phyloP scores from a whole-genome alignment of 2,329 filamentous ascomycete species.

The Colletotrichum musae region DNA sequence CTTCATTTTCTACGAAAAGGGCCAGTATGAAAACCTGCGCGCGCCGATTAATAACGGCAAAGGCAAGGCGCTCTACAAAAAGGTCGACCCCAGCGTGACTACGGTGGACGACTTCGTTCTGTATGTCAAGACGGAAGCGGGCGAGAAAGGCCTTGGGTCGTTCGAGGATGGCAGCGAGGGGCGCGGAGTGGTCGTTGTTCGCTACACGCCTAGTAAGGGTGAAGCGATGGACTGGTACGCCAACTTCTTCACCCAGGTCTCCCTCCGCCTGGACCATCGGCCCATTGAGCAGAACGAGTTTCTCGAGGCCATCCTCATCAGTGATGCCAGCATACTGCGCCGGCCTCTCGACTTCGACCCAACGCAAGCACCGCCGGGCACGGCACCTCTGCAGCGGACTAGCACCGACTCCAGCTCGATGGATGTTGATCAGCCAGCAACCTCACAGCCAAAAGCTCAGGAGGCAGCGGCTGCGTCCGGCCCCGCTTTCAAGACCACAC shows the following conservation, averaged over 20 bases:
- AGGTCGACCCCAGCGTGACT: constrained; percentile 74
- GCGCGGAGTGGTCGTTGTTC: constrained; percentile 84
- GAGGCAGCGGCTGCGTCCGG: constrained; percentile 41
- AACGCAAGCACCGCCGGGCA: constrained; percentile 47
- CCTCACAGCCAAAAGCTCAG: constrained; percentile 31
- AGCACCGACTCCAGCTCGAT: constrained; percentile 39
- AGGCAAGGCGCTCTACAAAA: constrained; percentile 83
- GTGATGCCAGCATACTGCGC: constrained; percentile 81
- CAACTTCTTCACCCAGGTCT: constrained; percentile 78
- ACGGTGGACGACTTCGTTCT: constrained; percentile 81
- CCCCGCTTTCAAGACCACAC: constrained; percentile 43
- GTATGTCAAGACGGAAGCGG: constrained; percentile 81
- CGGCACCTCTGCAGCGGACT: constrained; percentile 40
- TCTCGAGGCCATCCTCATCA: constrained; percentile 87
- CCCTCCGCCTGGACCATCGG: constrained; percentile 81
- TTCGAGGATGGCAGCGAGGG: constrained; percentile 75
- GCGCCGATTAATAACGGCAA: constrained; percentile 83
- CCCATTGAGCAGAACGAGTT: constrained; percentile 93
- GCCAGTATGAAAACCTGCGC: constrained; percentile 82
- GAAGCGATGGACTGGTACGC: constrained; percentile 75
- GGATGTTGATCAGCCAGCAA: constrained; percentile 45
- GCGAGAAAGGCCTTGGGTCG: constrained; percentile 78
- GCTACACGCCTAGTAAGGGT: constrained; percentile 73
- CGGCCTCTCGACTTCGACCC: constrained; percentile 73
- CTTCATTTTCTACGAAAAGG: constrained; percentile 86